Base-by-base conservation (phyloP, 2,329 filamentous ascomycete species). In the Helotiales sp. region DNA sequence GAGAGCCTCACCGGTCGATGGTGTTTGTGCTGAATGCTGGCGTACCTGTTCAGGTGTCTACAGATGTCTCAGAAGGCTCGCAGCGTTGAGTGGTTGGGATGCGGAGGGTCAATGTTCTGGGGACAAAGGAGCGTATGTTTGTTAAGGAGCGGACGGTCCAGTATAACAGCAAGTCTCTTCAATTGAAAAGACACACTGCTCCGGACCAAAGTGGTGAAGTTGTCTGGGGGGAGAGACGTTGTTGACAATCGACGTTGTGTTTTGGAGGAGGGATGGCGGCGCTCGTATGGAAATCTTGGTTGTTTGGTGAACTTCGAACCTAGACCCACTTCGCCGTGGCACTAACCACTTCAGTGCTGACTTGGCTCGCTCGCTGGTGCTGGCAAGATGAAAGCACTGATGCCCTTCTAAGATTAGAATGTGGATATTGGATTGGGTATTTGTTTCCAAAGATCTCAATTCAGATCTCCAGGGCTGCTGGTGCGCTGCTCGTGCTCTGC, bases 141-240 rank as follows among this genome's bases (percentile, higher is more conserved):
- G 24, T 33, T 55, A 62, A 60, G 54, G 60, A 62, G 49, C 49
- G 60, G 60, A 62, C 60, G 55, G 59, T 55, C 56, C 59, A 51
- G 47, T 48, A 56, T 52, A 54, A 42, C 55, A 61, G 47, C 55
- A 55, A 47, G 54, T 57, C 55, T 53, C 49, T 48, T 51, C 31
- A 55, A 49, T 40, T 42, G 25, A 46, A 58, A 40, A 58, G 52
- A 59, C 33, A 40, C 34, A 52, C 48, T 54, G 53, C 49, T 40
- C 38, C 46, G 59, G 59, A 50, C 59, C 56, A 58, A 40, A 40
- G 12, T n/a, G 40, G 24, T 15, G 50, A 30, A 48, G 27, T 17
- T 48, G 46, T n/a, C 17, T 31, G 7, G 46, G 13, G 13, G 44
- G 12, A 8, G 15, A 30, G 15, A 12, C 46, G n/a, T 30, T 8